Percentiles rank a stretch among this genome's conserved stretches.
phyloP scores from a whole-genome alignment of 257 asterid genomes.

The Lithospermum erythrorhizon region DNA sequence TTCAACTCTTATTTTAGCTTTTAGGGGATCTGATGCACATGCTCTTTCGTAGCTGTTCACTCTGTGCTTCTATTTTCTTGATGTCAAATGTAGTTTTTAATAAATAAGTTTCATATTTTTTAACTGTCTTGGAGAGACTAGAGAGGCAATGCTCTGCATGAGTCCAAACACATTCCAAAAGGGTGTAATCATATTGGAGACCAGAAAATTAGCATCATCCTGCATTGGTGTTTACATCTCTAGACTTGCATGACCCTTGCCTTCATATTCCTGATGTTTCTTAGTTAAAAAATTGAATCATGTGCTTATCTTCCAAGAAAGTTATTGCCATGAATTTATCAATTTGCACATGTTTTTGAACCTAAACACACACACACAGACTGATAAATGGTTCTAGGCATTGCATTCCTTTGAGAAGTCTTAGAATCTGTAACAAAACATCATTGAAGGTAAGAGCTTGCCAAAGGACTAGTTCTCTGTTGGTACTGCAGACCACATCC shows the following conservation, averaged over 20 bases:
- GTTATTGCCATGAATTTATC: not conserved
- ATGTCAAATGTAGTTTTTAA: not conserved
- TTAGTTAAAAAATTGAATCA: too few species aligned
- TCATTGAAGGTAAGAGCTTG: not conserved
- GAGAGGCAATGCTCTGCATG: not conserved
- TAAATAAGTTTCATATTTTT: not conserved
- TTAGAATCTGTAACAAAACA: not conserved
- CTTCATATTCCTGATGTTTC: too few species aligned
- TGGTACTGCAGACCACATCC: not conserved
- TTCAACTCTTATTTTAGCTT: too few species aligned
- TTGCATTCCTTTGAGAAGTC: not conserved
- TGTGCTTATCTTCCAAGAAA: not conserved
- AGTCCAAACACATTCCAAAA: not conserved
- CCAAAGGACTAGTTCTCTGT: not conserved
- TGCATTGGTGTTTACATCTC: not conserved
- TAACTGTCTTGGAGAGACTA: not conserved
- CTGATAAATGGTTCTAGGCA: not conserved
- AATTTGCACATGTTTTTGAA: too few species aligned
- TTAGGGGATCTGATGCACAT: too few species aligned
- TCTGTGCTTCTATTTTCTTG: slow-evolving; percentile 1
- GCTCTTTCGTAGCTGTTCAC: slow-evolving; percentile 7
- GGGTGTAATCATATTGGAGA: not conserved
- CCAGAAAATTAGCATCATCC: not conserved
- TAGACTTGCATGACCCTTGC: not conserved
- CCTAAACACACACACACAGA: too few species aligned